A percentile compares a stretch with the other conserved stretches of the same genome.
phyloP scores from a whole-genome alignment of 805 yeast species.

The Cyberlindnera samutprakarnensis region DNA sequence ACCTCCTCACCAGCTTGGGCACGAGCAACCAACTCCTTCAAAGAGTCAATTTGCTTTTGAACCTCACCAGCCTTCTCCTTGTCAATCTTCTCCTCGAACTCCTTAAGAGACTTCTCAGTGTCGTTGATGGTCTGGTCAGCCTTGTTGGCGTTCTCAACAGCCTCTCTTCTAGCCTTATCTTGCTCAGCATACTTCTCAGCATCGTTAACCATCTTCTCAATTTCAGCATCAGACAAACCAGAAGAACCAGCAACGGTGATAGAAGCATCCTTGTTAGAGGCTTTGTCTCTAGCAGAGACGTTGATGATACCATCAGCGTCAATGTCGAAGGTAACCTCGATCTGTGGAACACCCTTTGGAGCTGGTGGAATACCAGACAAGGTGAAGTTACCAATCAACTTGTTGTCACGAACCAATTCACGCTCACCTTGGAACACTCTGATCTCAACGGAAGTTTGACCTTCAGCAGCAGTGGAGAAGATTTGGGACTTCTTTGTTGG shows the following conservation, averaged over 20 bases:
- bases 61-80: slow-evolving; percentile 47
- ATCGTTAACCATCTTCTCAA: slow-evolving; percentile 51
- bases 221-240: slow-evolving; percentile 56
- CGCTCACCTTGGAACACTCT: slow-evolving; percentile 84
- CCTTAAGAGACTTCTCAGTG: slow-evolving; percentile 77
- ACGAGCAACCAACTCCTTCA: slow-evolving; percentile 70
- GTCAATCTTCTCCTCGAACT: slow-evolving; percentile 61
- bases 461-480: slow-evolving; percentile 78
- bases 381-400: slow-evolving; percentile 69
- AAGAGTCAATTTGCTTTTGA: slow-evolving; percentile 31
- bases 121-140: slow-evolving; percentile 77
- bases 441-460: slow-evolving; percentile 76
- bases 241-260: slow-evolving; percentile 56
- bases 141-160: slow-evolving; percentile 75
- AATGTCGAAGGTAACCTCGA: slow-evolving; percentile 67
- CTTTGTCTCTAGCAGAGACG: slow-evolving; percentile 78
- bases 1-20: slow-evolving; percentile 58
- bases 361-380: slow-evolving; percentile 67
- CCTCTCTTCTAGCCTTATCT: slow-evolving; percentile 50
- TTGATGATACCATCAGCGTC: slow-evolving; percentile 82
- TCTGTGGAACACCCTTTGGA: slow-evolving; percentile 77
- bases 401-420: slow-evolving; percentile 89
- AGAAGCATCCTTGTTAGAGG: slow-evolving; percentile 73
- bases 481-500: slow-evolving; percentile 68
- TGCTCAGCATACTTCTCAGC: slow-evolving; percentile 51